Evolutionary conservation across 345 rosid genomes (phyloP), one percentile per base, ranked within the genome.

Genomic region (Pelargonium nanum): DNA sequence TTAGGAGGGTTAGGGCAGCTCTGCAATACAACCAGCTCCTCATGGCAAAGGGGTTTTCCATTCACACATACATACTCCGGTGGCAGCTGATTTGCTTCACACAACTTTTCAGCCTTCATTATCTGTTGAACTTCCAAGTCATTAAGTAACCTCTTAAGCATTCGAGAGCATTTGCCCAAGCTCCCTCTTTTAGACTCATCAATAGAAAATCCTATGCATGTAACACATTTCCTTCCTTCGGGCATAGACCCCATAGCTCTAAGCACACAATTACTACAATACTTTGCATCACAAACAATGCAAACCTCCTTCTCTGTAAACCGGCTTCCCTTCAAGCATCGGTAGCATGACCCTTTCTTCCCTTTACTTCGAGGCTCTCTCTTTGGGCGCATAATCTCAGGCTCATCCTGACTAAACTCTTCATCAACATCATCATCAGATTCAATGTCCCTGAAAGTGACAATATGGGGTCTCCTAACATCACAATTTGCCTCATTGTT

Each of bases 171-270:
- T 67, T 86, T 94, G 26, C 99, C 99, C 69, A 94, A 78, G 58
- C 60, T 80, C 60, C 76, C 79, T 17, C 97, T 68, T 70, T 85
- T 86, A 0, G 83, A 75, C 71, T 94, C 99, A 23, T 86, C 92
- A 48, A 94, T 86, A 0, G 97, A 84, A 69, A 61, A 83, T 8
- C 95, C 89, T 10, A 94, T 94, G 66, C 99, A 94, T 56, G 85
- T 74, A 59, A 94, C 95, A 44, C 99, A 94, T 67, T 94, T 94
- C 81, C 99, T 84, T 62, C 99, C 99, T 83, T 94, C 97, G 0
- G 99, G 99, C 99, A 94, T 94, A 2, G 99, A 94, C 19, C 98
- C 99, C 99, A 94, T 90, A n/a, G 99, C 96, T 65, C 97, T 75
- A 73, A 94, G 99, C 30, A 94, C 96, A 44, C 97, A 94, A 65